phyloP scores from a whole-genome alignment of 208 protist species.

The Naegleria fowleri region DNA sequence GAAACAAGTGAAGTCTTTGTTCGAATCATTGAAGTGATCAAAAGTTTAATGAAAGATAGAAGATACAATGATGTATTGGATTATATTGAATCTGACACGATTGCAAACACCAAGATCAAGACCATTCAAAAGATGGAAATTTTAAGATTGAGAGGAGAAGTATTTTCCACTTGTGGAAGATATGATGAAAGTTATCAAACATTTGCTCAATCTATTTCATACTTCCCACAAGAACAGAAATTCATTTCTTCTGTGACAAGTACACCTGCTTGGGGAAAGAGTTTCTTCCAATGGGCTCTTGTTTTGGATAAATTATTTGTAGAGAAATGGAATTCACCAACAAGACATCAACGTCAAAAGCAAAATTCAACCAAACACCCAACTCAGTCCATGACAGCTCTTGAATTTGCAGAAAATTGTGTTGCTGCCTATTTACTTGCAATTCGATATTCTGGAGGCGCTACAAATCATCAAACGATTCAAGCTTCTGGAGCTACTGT shows the following conservation, averaged over 20 bases:
- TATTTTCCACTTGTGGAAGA: neutral
- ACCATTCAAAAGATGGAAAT: slow-evolving; percentile 23
- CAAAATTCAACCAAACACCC: neutral
- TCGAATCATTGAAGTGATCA: neutral
- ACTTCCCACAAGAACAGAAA: neutral
- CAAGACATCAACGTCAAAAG: neutral
- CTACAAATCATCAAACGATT: neutral
- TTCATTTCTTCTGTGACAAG: neutral
- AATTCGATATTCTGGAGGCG: neutral
- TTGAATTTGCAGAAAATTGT: slow-evolving; percentile 1
- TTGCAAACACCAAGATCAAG: neutral
- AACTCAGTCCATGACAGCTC: neutral
- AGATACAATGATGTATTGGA: neutral
- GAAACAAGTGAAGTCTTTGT: slow-evolving; percentile 16
- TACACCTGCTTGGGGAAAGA: neutral
- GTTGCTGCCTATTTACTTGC: neutral
- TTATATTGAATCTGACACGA: neutral
- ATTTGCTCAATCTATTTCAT: neutral
- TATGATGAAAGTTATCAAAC: neutral
- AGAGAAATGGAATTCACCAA: neutral
- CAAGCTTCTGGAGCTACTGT: neutral
- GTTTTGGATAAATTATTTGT: slow-evolving; percentile 1
- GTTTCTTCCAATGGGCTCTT: neutral
- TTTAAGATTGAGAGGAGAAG: slow-evolving; percentile 21
- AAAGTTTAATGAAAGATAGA: neutral